Evolutionary conservation across 108 stramenopile genomes (phyloP).

Genomic region (Nitzschia sp.): DNA sequence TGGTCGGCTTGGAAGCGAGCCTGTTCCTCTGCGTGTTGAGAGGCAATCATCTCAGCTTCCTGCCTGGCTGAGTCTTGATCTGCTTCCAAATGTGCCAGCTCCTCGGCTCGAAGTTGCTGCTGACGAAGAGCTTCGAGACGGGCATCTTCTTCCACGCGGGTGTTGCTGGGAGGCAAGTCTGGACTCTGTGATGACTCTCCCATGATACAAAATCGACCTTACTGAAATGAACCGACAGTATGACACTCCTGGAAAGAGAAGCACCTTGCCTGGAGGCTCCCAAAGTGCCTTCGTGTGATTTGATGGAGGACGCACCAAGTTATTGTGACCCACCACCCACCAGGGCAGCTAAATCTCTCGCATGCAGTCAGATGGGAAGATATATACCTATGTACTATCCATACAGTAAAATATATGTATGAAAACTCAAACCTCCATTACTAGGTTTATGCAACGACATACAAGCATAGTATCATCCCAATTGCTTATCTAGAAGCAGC

Average conservation of each 20-base stretch:
- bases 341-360: no score
- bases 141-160: constrained; percentile 11
- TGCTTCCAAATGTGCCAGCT: neutral
- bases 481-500: no score
- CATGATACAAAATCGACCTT: no score
- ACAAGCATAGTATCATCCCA: no score
- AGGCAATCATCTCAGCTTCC: neutral
- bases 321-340: no score
- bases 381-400: no score
- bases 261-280: neutral
- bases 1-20: constrained; percentile 5
- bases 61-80: constrained; percentile 8
- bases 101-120: constrained; percentile 6
- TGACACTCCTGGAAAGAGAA: neutral
- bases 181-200: no score
- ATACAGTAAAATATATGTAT: no score
- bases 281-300: neutral
- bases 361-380: no score
- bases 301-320: neutral
- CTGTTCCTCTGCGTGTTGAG: constrained; percentile 20
- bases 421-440: no score
- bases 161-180: neutral
- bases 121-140: neutral
- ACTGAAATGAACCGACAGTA: neutral
- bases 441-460: no score